Base-by-base conservation (phyloP, 2,329 filamentous ascomycete species). In the Cercospora sp. region DNA sequence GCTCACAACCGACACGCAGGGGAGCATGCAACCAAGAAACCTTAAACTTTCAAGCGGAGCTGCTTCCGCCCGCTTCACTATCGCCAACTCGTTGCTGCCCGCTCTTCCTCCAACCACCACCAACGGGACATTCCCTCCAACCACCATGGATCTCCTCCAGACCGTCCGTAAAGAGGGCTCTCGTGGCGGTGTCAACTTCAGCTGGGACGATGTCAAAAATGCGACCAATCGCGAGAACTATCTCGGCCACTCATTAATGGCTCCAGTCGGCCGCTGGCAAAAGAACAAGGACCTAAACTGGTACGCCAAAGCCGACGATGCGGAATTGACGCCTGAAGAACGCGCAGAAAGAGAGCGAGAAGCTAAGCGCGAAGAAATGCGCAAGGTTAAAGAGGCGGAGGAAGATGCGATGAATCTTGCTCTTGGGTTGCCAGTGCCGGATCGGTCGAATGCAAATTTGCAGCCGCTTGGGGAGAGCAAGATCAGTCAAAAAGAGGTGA, bases 171-270 rank as follows among this genome's bases (percentile, higher is more conserved):
- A 99, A 82, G 94, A 97, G 79, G 88, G 88, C 70, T 88, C 86
- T 70, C 95, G 95, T 73, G 95, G 95, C 76, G 95, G 95, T 69
- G 91, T 91, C 80, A 93, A 97, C 80, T 99, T 99, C 84, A 94
- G 90, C 82, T 98, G 95, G 95, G 91, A 94, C 72, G 93, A 97
- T 74, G 94, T 99, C 77, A 90, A 94, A 78, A 89, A 85, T 72
- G 96, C 93, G 60, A 83, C 87, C 23, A 94, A 97, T 77, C 93
- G 95, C 79, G 94, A 99, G 80, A 97, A 90, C 78, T 91, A 90
- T 79, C 90, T 97, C 7, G 94, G 94, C 63, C 94, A 97, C 82
- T 95, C 91, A 68, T 82, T 97, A 67, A 97, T 94, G 84, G 94
- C 94, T 63, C 80, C 94, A 0, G 93, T 97, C 3, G 94, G 94